A percentile compares a stretch with the other conserved stretches of the same genome.
Conservation (phyloP, 2,329 filamentous ascomycete species). For the Pseudogymnoascus sp. region DNA sequence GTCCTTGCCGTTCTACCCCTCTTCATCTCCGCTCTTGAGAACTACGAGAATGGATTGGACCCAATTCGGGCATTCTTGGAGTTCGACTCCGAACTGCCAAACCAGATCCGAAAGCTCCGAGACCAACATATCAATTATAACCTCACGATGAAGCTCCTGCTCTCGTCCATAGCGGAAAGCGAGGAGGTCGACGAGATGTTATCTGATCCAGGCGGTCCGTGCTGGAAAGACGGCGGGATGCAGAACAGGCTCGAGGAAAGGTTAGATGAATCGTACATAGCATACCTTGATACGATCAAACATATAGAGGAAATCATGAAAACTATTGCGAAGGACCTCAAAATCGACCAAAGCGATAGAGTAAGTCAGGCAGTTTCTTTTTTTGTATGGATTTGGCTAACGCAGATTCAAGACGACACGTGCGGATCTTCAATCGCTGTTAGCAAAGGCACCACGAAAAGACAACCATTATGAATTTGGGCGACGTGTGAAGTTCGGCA, state of each 20-base stretch:
- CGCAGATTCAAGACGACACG: not conserved
- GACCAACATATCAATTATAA: not conserved
- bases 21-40: slow-evolving; percentile 3
- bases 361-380: not conserved
- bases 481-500: not conserved
- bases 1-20: slow-evolving; percentile 7
- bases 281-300: not conserved
- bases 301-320: slow-evolving; percentile 6
- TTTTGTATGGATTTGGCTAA: not conserved
- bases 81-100: not conserved
- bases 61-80: not conserved
- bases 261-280: not conserved
- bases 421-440: slow-evolving; percentile 2
- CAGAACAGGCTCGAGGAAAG: not conserved
- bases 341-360: not conserved
- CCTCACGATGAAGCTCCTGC: not conserved
- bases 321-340: not conserved
- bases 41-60: slow-evolving; percentile 1
- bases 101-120: not conserved
- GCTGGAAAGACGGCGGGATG: not conserved
- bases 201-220: not conserved
- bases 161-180: not conserved
- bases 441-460: not conserved
- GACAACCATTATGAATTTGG: not conserved
- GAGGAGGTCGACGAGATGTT: not conserved